phyloP scores from a whole-genome alignment of 192 early-diverging fungal species.

The Coemansia sp. region DNA sequence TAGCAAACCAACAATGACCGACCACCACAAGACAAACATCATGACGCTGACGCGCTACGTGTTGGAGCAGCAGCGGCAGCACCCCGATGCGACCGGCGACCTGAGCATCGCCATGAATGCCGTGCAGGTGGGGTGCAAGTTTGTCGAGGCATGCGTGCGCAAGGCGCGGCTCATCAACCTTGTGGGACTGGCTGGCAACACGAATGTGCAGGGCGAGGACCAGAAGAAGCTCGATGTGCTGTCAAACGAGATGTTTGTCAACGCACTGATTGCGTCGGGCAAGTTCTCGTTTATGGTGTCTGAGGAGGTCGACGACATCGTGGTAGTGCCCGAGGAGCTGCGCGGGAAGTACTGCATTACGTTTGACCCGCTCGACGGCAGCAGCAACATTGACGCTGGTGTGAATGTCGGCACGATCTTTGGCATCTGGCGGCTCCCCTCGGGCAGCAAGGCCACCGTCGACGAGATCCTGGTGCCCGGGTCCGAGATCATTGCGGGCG shows the following conservation, averaged over 20 bases:
- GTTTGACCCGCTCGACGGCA: constrained; percentile 97
- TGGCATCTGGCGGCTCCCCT: constrained; percentile 86
- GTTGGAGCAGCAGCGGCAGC: constrained; percentile 82
- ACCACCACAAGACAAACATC: constrained; percentile 81
- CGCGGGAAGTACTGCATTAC: constrained; percentile 91
- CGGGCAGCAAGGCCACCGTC: constrained; percentile 52
- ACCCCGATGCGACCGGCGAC: constrained; percentile 89
- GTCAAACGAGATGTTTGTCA: constrained; percentile 98
- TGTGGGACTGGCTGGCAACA: constrained; percentile 83
- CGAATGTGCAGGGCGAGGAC: constrained; percentile 92
- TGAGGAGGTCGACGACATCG: constrained; percentile 94
- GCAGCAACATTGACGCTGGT: constrained; percentile 98
- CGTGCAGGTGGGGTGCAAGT: constrained; percentile 94
- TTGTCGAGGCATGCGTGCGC: constrained; percentile 93
- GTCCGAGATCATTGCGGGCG: constrained; percentile 86
- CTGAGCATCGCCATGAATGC: constrained; percentile 86
- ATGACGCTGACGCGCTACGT: constrained; percentile 92
- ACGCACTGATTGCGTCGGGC: constrained; percentile 83
- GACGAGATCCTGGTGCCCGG: constrained; percentile 88
- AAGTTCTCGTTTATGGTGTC: constrained; percentile 94
- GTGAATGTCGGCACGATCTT: constrained; percentile 99
- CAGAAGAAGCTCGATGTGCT: constrained; percentile 97
- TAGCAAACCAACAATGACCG: constrained; percentile 37
- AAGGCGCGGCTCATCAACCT: constrained; percentile 96
- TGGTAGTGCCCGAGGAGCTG: constrained; percentile 75